Conservation (phyloP, 2,329 filamentous ascomycete genomes). For the Alternaria ethzedia region DNA sequence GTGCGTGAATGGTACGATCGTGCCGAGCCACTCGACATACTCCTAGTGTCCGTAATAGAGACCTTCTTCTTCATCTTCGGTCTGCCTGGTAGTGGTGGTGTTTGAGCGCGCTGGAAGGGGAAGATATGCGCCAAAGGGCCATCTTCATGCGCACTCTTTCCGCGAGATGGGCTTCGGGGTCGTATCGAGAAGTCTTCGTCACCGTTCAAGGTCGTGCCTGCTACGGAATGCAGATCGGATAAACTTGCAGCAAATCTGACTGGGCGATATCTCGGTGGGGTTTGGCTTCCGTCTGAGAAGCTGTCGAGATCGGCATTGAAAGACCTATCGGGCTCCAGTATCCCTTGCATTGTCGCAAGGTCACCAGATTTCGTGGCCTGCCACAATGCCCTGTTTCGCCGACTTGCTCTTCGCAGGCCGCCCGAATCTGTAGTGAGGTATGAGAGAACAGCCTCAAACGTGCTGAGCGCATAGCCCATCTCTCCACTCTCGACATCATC, state of each 20-base stretch:
- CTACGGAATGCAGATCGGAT: constrained; percentile 34
- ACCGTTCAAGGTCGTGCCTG: constrained; percentile 39
- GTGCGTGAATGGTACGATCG: constrained; percentile 82
- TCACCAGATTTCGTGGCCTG: constrained; percentile 82
- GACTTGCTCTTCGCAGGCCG: constrained; percentile 81
- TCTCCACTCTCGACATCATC: constrained; percentile 97
- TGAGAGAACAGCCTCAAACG: constrained; percentile 89
- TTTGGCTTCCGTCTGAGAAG: constrained; percentile 38
- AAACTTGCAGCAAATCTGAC: constrained; percentile 43
- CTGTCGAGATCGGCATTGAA: constrained; percentile 43
- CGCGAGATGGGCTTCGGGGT: constrained; percentile 27
- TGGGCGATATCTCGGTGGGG: constrained; percentile 28
- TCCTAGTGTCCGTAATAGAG: constrained; percentile 87
- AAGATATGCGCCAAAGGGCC: constrained; percentile 80
- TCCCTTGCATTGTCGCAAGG: constrained; percentile 73
- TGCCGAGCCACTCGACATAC: constrained; percentile 84
- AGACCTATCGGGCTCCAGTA: constrained; percentile 73
- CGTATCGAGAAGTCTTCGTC: constrained; percentile 29
- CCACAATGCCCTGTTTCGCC: constrained; percentile 86
- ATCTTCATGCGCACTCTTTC: constrained; percentile 29
- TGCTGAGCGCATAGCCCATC: constrained; percentile 94
- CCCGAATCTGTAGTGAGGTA: constrained; percentile 86
- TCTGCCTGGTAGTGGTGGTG: constrained; percentile 52
- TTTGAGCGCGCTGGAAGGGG: constrained; percentile 75
- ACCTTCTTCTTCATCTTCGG: constrained; percentile 75